phyloP scores from a whole-genome alignment of 768 basidiomycete genomes.

The Suillus sp. region DNA sequence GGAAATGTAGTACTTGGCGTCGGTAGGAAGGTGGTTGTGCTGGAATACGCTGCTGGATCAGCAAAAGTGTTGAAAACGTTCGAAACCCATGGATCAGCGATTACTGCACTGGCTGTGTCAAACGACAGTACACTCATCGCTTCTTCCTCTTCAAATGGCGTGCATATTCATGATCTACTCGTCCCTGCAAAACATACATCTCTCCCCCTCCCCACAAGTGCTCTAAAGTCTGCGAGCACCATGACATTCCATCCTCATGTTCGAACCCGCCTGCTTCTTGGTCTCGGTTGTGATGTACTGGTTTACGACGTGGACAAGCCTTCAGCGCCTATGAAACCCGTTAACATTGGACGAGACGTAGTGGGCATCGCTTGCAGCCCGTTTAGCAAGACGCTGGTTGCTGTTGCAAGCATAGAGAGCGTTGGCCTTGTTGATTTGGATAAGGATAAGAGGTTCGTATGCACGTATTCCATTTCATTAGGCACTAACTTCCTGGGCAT shows the following conservation, averaged over 20 bases:
- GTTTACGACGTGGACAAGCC: slow-evolving; percentile 67
- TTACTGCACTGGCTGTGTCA: slow-evolving; percentile 60
- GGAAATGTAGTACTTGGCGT: slow-evolving; percentile 50
- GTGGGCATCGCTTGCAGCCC: slow-evolving; percentile 64
- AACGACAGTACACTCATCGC: slow-evolving; percentile 60
- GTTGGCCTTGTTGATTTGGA: slow-evolving; percentile 70
- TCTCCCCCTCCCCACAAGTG: slow-evolving; percentile 47
- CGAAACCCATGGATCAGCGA: slow-evolving; percentile 48
- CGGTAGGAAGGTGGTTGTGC: slow-evolving; percentile 47
- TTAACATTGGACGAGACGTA: slow-evolving; percentile 50
- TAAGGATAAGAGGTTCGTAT: slow-evolving; percentile 67
- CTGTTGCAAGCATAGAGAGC: slow-evolving; percentile 53
- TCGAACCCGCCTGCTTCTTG: slow-evolving; percentile 61
- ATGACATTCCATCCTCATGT: slow-evolving; percentile 66
- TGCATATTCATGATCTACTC: slow-evolving; percentile 62
- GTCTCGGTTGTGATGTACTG: slow-evolving; percentile 50
- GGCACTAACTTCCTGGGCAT: slow-evolving; percentile 9
- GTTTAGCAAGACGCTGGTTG: slow-evolving; percentile 74
- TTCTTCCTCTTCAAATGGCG: slow-evolving; percentile 51
- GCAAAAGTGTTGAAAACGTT: slow-evolving; percentile 50
- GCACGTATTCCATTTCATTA: not conserved
- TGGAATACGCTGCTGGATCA: slow-evolving; percentile 47
- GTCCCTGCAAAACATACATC: slow-evolving; percentile 49
- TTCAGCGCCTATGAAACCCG: slow-evolving; percentile 53
- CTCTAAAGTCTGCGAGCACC: slow-evolving; percentile 41